Evolutionary conservation across 805 yeast species (phyloP).

Genomic region (Cyberlindnera mycetangii): DNA sequence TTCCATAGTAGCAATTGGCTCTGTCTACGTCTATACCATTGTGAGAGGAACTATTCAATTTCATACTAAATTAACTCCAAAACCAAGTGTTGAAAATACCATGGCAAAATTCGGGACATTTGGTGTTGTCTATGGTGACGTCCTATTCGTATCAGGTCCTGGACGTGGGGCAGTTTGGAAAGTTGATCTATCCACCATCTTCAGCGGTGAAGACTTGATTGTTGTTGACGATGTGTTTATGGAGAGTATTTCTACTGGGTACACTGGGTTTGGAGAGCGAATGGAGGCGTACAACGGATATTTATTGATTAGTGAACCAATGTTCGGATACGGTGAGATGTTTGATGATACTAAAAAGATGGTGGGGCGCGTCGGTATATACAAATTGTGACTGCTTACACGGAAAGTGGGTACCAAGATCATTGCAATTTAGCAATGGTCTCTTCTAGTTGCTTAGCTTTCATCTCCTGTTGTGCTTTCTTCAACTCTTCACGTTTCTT

Average conservation of each 20-base stretch:
- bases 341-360: conserved; percentile 25
- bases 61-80: conserved; percentile 4
- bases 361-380: conserved; percentile 33
- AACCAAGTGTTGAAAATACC: background rate
- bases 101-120: conserved; percentile 19
- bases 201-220: background rate
- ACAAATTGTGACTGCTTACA: no score
- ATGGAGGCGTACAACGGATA: conserved; percentile 30
- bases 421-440: conserved; percentile 4
- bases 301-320: conserved; percentile 39
- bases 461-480: conserved; percentile 19
- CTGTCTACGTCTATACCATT: conserved; percentile 32
- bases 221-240: conserved; percentile 17
- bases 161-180: conserved; percentile 44
- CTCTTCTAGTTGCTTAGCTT: conserved; percentile 16
- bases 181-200: conserved; percentile 27
- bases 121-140: conserved; percentile 11
- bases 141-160: conserved; percentile 41
- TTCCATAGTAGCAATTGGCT: conserved; percentile 38
- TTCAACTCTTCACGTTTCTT: conserved; percentile 25
- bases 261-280: conserved; percentile 43
- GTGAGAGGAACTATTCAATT: background rate
- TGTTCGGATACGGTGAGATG: conserved; percentile 33
- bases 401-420: no score
- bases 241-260: conserved; percentile 26